Evolutionary conservation across 2,329 filamentous ascomycete genomes (phyloP), one percentile per base, ranked within the genome.

Genomic region (Aureobasidium pullulans): DNA sequence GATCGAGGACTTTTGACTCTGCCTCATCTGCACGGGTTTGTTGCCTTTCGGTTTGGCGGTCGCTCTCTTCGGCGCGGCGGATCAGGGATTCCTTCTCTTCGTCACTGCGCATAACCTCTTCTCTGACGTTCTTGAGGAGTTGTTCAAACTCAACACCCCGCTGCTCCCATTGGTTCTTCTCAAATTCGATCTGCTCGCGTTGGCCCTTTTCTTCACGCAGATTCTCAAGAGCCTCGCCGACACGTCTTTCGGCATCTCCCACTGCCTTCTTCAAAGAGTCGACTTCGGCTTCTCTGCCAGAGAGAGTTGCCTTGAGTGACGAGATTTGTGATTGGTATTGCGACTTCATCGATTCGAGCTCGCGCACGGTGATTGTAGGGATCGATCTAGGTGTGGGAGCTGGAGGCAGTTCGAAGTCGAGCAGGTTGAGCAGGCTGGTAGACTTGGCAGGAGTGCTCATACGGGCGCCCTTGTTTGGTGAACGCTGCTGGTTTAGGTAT

Each of bases 401-500:
- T 0, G 93, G 90, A n/a, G 92, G 91, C 9, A 97, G 88, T 67
- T 97, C 94, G 70, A 95, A 94, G 73, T 96, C 90, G 48, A 95
- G 83, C 44, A 94, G 81, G 67, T 87, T 89, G 36, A 84, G 79
- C 65, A 89, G 84, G 47, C 72, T 73, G 68, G 72, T 70, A 57
- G 68, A 66, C 61, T 76, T 76, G 57, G 72, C 67, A 1, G 78
- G 77, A n/a, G 78, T 79, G 56, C 68, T 66, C 56, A 63, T 67
- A 6, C 67, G 64, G 31, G 65, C 59, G 23, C 66, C 56, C 69
- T 67, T 69, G 6, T 69, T 67, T 0, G 78, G 76, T 29, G 76
- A 76, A 19, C 74, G 71, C 59, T 75, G 73, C 34, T 66, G 66
- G 61, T 75, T 70, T 63, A 76, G 66, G 64, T 72, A 73, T 32